Evolutionary conservation across 176 grass and related monocot species (phyloP).

Genomic region (Chrysopogon serrulatus): DNA sequence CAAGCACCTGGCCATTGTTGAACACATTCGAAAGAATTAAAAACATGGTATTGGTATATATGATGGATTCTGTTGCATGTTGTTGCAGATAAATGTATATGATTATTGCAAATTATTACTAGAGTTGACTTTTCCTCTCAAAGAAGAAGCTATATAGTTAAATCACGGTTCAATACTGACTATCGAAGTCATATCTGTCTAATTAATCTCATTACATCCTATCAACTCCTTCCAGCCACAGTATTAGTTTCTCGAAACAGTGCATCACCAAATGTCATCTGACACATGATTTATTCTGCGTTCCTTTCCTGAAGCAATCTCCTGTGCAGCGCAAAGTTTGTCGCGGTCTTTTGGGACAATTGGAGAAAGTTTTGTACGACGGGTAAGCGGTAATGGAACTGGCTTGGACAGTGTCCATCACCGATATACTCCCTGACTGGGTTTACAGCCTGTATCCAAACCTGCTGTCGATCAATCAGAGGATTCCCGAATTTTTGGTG

Average conservation of each 20-base stretch:
- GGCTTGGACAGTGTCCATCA: not conserved
- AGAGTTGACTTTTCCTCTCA: no score
- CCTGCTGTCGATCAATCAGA: slow-evolving; percentile 30
- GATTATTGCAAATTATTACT: no score
- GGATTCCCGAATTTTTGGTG: not conserved
- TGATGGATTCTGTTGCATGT: not conserved
- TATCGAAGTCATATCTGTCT: not conserved
- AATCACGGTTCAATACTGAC: no score
- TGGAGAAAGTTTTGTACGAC: slow-evolving; percentile 18
- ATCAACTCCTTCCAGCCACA: not conserved
- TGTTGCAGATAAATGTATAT: slow-evolving; percentile 7
- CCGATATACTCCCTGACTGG: slow-evolving; percentile 32
- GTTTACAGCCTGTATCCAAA: slow-evolving; percentile 34
- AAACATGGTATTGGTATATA: not conserved
- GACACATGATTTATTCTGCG: not conserved
- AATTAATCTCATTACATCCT: not conserved
- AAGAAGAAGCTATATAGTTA: no score
- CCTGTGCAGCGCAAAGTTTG: slow-evolving; percentile 21
- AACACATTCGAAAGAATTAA: no score
- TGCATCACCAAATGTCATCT: not conserved
- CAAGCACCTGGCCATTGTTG: not conserved
- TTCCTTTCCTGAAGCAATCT: not conserved
- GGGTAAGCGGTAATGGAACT: slow-evolving; percentile 14
- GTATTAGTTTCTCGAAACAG: not conserved
- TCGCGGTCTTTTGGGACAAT: slow-evolving; percentile 11